These are phyloP conservation scores for Sechiopsis laciniata DNA, from an alignment of 306 rosid species.

Conservation along the genomic window DNA sequence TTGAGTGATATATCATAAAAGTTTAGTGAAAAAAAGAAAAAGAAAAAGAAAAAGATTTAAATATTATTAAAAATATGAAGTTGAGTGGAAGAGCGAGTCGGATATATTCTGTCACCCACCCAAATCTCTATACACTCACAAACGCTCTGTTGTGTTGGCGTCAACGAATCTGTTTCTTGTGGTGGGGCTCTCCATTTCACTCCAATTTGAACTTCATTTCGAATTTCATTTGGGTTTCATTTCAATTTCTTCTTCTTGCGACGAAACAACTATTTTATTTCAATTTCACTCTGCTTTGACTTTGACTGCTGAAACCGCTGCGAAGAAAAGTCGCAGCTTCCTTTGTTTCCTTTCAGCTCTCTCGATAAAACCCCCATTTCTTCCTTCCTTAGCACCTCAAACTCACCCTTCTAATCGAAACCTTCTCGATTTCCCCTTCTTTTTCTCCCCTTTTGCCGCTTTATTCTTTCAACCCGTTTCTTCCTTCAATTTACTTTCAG, in stretches of 20 bases:
- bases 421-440: constrained; percentile 32
- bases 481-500: neutral
- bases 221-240: constrained; percentile 24
- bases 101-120: constrained; percentile 33
- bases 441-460: neutral
- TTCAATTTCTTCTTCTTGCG: constrained; percentile 22
- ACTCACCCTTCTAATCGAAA: constrained; percentile 31
- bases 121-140: neutral
- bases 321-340: constrained; percentile 91
- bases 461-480: neutral
- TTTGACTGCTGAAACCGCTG: constrained; percentile 55
- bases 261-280: neutral
- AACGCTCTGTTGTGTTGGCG: constrained; percentile 28
- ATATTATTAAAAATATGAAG: too few relatives aligned
- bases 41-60: too few relatives aligned
- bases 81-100: constrained; percentile 40
- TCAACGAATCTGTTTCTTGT: constrained; percentile 12
- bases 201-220: constrained; percentile 16
- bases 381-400: constrained; percentile 30
- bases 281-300: constrained; percentile 57
- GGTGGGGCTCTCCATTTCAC: neutral
- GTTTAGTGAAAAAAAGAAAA: too few relatives aligned
- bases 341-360: constrained; percentile 22
- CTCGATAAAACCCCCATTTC: constrained; percentile 26
- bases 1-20: too few relatives aligned